phyloP scores from a whole-genome alignment of 1,284 basidiomycete genomes.

The Omphalotus olearius region DNA sequence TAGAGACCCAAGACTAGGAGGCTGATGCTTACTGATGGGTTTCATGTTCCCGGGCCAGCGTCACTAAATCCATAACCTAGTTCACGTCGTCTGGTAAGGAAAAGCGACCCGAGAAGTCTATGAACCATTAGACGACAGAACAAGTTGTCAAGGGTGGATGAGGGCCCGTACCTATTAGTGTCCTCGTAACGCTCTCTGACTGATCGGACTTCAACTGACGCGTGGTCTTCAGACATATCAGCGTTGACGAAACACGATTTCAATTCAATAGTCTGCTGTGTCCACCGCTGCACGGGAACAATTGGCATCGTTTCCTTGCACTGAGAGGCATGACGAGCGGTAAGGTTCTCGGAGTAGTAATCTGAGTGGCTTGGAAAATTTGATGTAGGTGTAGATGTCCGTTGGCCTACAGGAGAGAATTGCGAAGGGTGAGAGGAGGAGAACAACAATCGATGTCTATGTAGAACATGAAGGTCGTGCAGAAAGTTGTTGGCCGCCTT shows the following conservation, averaged over 20 bases:
- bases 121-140: conserved; percentile 4
- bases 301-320: too few relatives aligned
- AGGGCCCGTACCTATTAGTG: conserved; percentile 48
- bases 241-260: too few relatives aligned
- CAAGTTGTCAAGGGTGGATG: not conserved
- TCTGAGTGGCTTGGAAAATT: not conserved
- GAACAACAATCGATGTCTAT: conserved; percentile 53
- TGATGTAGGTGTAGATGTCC: conserved; percentile 5
- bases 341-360: too few relatives aligned
- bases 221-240: too few relatives aligned
- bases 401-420: conserved; percentile 1
- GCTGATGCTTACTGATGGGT: not conserved
- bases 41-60: not conserved
- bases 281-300: too few relatives aligned
- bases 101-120: conserved; percentile 52
- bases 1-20: not conserved
- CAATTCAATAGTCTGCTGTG: too few relatives aligned
- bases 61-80: conserved; percentile 19
- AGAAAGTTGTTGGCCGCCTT: conserved; percentile 56
- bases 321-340: not conserved
- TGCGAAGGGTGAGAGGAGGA: conserved; percentile 22
- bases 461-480: conserved; percentile 61
- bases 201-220: conserved; percentile 29
- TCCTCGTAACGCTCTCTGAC: conserved; percentile 62
- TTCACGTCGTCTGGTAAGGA: conserved; percentile 56